These are phyloP conservation scores for Aciculosporium take DNA, from an alignment of 2,329 filamentous ascomycete genomes.

Conservation along the genomic window DNA sequence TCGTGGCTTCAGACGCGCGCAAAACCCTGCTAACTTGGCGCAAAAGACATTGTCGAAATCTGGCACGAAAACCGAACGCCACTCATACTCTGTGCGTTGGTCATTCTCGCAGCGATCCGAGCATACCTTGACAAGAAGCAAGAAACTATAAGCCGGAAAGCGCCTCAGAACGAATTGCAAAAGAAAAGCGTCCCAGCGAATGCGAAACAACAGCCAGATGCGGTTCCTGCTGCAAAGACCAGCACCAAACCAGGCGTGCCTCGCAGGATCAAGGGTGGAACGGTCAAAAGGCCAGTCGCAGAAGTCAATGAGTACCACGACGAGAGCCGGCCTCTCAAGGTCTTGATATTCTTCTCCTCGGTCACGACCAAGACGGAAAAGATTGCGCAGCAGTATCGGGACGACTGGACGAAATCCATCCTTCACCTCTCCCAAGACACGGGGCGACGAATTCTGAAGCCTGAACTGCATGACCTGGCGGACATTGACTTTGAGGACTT, in stretches of 20 bases:
- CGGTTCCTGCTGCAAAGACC: slow-evolving; percentile 12
- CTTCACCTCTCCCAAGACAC: slow-evolving; percentile 29
- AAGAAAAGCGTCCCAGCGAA: slow-evolving; percentile 7
- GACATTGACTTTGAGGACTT: slow-evolving; percentile 88
- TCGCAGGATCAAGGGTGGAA: slow-evolving; percentile 32
- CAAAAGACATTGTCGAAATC: slow-evolving; percentile 23
- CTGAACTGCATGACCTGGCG: slow-evolving; percentile 62
- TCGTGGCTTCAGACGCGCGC: neutral
- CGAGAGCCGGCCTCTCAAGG: slow-evolving; percentile 42
- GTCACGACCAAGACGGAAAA: slow-evolving; percentile 72
- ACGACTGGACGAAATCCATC: slow-evolving; percentile 38
- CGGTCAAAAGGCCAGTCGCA: slow-evolving; percentile 18
- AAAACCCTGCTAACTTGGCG: neutral
- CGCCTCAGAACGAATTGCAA: slow-evolving; percentile 23
- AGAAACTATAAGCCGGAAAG: slow-evolving; percentile 20
- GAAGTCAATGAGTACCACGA: slow-evolving; percentile 15
- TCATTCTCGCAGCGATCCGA: slow-evolving; percentile 24
- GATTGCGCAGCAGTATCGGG: slow-evolving; percentile 49
- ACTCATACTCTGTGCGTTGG: slow-evolving; percentile 26
- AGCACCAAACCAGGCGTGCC: slow-evolving; percentile 26
- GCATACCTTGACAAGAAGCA: slow-evolving; percentile 27
- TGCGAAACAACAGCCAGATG: neutral
- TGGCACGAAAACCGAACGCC: slow-evolving; percentile 34
- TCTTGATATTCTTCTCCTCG: slow-evolving; percentile 79
- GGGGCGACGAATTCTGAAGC: slow-evolving; percentile 31